Percentiles rank a stretch among this genome's conserved stretches.
Evolutionary conservation across 192 early-diverging fungal species (phyloP).

Genomic region (Coemansia biformis): DNA sequence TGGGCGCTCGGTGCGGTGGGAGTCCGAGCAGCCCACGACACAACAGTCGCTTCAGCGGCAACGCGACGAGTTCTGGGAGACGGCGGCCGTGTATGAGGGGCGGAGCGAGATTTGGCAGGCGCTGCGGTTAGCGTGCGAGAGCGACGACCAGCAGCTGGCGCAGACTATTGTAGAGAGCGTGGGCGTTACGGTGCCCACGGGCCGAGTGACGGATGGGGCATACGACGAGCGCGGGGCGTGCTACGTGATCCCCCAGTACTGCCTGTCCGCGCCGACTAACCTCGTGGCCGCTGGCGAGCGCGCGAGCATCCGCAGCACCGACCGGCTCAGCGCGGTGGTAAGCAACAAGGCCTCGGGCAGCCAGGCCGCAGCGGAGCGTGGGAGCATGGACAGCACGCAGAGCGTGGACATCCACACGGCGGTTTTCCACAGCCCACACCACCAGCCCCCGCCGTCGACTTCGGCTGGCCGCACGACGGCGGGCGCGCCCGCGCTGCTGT

Average conservation of each 20-base stretch:
- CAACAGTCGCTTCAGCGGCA: conserved; percentile 40
- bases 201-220: conserved; percentile 65
- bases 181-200: conserved; percentile 65
- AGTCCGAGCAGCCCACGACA: conserved; percentile 9
- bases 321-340: neutral
- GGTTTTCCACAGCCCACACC: neutral
- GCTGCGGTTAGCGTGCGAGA: conserved; percentile 56
- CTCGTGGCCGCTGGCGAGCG: conserved; percentile 10
- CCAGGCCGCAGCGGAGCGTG: neutral
- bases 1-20: conserved; percentile 16
- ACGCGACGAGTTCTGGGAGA: conserved; percentile 69
- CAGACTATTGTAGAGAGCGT: conserved; percentile 63
- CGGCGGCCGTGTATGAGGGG: conserved; percentile 66
- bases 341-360: neutral
- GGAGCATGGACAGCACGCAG: conserved; percentile 14
- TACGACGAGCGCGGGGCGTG: conserved; percentile 72
- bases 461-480: neutral
- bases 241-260: conserved; percentile 65
- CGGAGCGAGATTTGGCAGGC: conserved; percentile 74
- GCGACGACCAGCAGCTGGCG: conserved; percentile 50
- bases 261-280: conserved; percentile 57
- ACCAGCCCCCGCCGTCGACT: too few species aligned
- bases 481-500: neutral
- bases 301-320: neutral
- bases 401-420: conserved; percentile 11